phyloP scores from a whole-genome alignment of 495 filamentous ascomycete species.

The Tuber umbilicatum region DNA sequence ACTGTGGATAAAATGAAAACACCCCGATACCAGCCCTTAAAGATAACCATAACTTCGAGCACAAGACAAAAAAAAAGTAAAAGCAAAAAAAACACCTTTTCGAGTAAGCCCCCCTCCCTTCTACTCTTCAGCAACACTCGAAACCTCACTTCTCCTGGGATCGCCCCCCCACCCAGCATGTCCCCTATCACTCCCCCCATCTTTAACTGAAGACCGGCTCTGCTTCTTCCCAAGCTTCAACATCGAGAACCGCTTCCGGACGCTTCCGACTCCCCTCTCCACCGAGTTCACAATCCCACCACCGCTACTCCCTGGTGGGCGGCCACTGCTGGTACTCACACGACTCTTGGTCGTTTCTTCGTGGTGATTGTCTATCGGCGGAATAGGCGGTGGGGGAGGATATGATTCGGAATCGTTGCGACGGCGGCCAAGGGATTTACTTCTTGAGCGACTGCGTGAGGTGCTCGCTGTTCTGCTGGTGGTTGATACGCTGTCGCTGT shows the following conservation, averaged over 20 bases:
- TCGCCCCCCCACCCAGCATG: slow-evolving; percentile 4
- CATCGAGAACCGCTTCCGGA: slow-evolving; percentile 64
- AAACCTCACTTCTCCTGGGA: slow-evolving; percentile 18
- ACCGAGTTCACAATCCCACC: slow-evolving; percentile 39
- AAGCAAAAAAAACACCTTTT: slow-evolving; percentile 26
- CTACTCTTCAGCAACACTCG: slow-evolving; percentile 39
- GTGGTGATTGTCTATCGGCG: background rate
- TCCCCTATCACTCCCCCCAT: slow-evolving; percentile 50
- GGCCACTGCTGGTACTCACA: slow-evolving; percentile 26
- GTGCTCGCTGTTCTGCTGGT: slow-evolving; percentile 22
- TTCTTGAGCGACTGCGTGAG: slow-evolving; percentile 27
- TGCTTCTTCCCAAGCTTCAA: slow-evolving; percentile 61
- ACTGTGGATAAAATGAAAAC: background rate
- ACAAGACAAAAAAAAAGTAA: slow-evolving; percentile 11
- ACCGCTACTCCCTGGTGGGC: slow-evolving; percentile 35
- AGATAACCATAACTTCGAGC: slow-evolving; percentile 20
- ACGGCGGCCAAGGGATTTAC: slow-evolving; percentile 25
- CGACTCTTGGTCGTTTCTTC: slow-evolving; percentile 19
- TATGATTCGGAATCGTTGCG: background rate
- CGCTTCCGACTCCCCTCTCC: slow-evolving; percentile 49
- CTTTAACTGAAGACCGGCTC: slow-evolving; percentile 50
- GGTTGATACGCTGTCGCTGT: slow-evolving; percentile 29
- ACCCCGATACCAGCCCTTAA: slow-evolving; percentile 4
- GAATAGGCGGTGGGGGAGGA: background rate
- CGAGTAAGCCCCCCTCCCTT: background rate